These are phyloP conservation scores for Cladosporium velox DNA, from an alignment of 2,329 filamentous ascomycete genomes.

Conservation along the genomic window DNA sequence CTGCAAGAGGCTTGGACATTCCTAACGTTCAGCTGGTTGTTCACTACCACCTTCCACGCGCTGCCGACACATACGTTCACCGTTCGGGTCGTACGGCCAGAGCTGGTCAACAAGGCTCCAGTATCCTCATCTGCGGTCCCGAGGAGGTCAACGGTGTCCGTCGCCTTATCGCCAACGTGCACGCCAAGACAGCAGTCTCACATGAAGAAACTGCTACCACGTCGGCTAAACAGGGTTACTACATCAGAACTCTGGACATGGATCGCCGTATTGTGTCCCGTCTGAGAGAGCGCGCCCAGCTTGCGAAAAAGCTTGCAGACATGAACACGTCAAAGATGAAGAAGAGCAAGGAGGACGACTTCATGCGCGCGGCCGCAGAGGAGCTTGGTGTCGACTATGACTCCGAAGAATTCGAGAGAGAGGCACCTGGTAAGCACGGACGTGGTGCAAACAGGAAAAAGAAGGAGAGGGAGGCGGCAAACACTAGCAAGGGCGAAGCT, in stretches of 20 bases:
- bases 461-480: slow-evolving; percentile 70
- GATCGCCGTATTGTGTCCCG: slow-evolving; percentile 76
- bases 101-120: slow-evolving; percentile 73
- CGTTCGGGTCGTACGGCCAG: slow-evolving; percentile 92
- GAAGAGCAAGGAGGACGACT: slow-evolving; percentile 77
- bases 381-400: slow-evolving; percentile 95
- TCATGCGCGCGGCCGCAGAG: slow-evolving; percentile 81
- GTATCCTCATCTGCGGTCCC: slow-evolving; percentile 84
- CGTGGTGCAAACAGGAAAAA: slow-evolving; percentile 72
- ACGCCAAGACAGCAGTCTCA: slow-evolving; percentile 57
- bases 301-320: slow-evolving; percentile 88
- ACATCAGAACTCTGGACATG: slow-evolving; percentile 78
- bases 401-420: slow-evolving; percentile 75
- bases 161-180: slow-evolving; percentile 83
- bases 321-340: slow-evolving; percentile 83
- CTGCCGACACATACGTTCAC: slow-evolving; percentile 93
- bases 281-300: slow-evolving; percentile 72
- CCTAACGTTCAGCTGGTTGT: slow-evolving; percentile 84
- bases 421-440: slow-evolving; percentile 56
- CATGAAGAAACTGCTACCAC: slow-evolving; percentile 49
- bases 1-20: slow-evolving; percentile 91
- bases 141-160: slow-evolving; percentile 87
- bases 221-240: slow-evolving; percentile 55
- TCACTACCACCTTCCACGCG: slow-evolving; percentile 91
- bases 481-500: slow-evolving; percentile 72